Base-by-base conservation (phyloP, 768 basidiomycete species). In the Rhodotorula paludigena region DNA sequence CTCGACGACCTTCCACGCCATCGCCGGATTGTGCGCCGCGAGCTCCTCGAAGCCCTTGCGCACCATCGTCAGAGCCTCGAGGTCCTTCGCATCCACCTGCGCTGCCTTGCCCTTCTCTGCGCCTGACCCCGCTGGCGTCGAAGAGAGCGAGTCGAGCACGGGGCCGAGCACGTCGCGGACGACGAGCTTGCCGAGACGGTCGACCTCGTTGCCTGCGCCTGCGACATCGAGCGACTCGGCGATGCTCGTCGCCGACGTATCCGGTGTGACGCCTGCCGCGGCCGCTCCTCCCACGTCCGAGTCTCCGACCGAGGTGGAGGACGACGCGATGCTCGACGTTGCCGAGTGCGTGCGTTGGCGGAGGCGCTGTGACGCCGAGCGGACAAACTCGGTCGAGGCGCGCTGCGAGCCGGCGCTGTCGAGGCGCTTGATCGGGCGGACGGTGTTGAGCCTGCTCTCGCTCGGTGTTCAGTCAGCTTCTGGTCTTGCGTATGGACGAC, bases 351-450 rank as follows among this genome's bases (percentile, higher is more conserved):
- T 42, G n/a, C n/a, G 49, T 15, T 51, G 28, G 20, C n/a, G 58
- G 30, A 14, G 45, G 25, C 54, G 51, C 60, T 52, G 65, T 16
- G 56, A 66, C 45, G 35, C 60, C 85, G 88, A 73, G 16, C 90
- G 91, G 36, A 92, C 86, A 75, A 85, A 92, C 73, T 90, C 92
- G 16, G 85, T 83, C 1, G 90, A 91, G 28, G 89, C 77, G 68
- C 86, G 82, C 21, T 91, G 79, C 9, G 90, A 92, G 7, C 87
- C 85, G 18, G 83, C 81, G 9, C 87, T 83, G 77, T 96, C 92
- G 38, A 94, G 86, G 75, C 89, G 90, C 83, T 93, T 94, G 68
- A 94, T 86, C 0, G 93, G 92, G 59, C 92, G 84, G 74, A 98
- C 90, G 2, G 93, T 98, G 74, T 89, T 90, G 52, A 89, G 82